Base-by-base conservation (phyloP, 1,284 basidiomycete genomes). In the Sphagnurus paluster region DNA sequence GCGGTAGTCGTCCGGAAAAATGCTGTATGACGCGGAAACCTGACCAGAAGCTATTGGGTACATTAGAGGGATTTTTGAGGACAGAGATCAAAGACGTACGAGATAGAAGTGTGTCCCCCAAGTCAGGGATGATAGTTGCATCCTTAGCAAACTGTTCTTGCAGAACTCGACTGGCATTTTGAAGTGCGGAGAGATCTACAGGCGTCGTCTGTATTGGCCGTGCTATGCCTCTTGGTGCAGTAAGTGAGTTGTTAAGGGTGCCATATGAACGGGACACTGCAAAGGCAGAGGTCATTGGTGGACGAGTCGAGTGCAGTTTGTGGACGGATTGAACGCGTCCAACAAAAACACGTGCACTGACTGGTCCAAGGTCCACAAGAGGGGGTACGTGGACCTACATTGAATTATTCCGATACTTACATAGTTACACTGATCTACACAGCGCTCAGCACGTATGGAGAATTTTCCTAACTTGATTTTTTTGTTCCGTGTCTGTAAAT, bases 1-100 rank as follows among this genome's bases (percentile, higher is more conserved):
- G 60, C 88, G 83, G 44, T 79, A 80, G 58, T 90, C 85, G 52
- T 89, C 87, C 2, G 85, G 82, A 57, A 84, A 87, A 34, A 89
- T 69, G 48, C 79, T 89, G 63, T 93, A 94, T 13, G 79, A 76
- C 7, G 80, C 76, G 13, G 87, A 89, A n/a, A 82, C 82, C 44
- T 80, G 76, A 35, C 72, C 74, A 46, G 77, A 76, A 32, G 80
- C 83, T 84, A 48, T n/a, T 44, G 32, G 16, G 55, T 52, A 29
- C 40, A 46, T 55, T 37, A 51, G 36, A 33, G 33, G 9, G 48
- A n/a, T n/a, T n/a, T n/a, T n/a, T 20, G 20, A 38, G 28, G 13
- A 9, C 13, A 28, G 46, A 17, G 28, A 26, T 13, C 30, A 20
- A 13, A 20, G 17, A 67, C 77, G 48, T 65, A 84, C 83, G 70